phyloP scores from a whole-genome alignment of 2,329 filamentous ascomycete genomes.

The Neonectria coccinea region DNA sequence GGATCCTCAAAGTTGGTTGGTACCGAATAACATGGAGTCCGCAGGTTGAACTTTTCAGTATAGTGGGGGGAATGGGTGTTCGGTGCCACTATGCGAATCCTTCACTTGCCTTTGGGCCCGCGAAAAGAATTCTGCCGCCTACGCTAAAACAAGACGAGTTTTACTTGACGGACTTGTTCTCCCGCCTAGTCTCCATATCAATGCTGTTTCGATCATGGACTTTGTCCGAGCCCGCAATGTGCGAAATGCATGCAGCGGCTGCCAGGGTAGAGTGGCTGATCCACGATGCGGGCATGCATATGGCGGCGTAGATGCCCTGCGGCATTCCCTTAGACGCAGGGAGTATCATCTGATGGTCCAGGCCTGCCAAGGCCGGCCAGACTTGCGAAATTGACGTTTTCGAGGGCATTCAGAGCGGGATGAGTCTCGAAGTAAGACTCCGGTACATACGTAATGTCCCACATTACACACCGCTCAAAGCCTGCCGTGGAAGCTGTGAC shows the following conservation, averaged over 20 bases:
- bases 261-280: slow-evolving; percentile 30
- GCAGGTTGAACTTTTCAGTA: slow-evolving; percentile 6
- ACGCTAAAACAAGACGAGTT: slow-evolving; percentile 20
- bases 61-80: slow-evolving; percentile 18
- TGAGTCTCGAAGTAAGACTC: slow-evolving; percentile 14
- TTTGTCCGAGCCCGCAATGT: slow-evolving; percentile 36
- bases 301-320: slow-evolving; percentile 28
- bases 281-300: slow-evolving; percentile 36
- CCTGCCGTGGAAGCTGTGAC: slow-evolving; percentile 4
- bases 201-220: slow-evolving; percentile 23
- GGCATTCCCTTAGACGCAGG: slow-evolving; percentile 14
- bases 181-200: slow-evolving; percentile 20
- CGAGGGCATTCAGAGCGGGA: slow-evolving; percentile 18
- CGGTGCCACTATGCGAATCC: slow-evolving; percentile 24
- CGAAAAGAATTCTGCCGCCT: slow-evolving; percentile 26
- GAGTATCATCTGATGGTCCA: slow-evolving; percentile 33
- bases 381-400: slow-evolving; percentile 17
- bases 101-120: slow-evolving; percentile 26
- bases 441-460: slow-evolving; percentile 1
- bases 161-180: slow-evolving; percentile 26
- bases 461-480: slow-evolving; percentile 34
- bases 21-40: background rate
- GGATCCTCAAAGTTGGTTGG: slow-evolving; percentile 19
- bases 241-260: slow-evolving; percentile 33
- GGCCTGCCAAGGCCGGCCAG: slow-evolving; percentile 27